phyloP scores from a whole-genome alignment of 345 rosid species.

The Nasturtium officinale region DNA sequence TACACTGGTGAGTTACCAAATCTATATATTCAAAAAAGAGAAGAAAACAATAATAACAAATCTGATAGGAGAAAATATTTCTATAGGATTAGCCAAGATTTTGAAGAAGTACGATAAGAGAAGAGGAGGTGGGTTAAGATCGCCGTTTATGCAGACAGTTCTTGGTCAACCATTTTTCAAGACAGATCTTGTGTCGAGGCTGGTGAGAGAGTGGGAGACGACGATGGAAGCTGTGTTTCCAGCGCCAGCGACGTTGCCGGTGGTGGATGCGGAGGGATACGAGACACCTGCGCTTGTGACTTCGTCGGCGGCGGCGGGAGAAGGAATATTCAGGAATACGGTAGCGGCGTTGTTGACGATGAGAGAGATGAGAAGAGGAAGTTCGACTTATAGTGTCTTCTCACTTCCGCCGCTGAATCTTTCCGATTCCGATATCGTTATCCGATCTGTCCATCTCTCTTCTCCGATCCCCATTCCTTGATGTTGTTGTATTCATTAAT shows the following conservation, averaged over 20 bases:
- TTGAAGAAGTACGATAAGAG: slow-evolving; percentile 89
- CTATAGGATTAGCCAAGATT: slow-evolving; percentile 72
- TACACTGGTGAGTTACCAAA: slow-evolving; percentile 66
- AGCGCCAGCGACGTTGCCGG: slow-evolving; percentile 19
- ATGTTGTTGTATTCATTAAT: neutral
- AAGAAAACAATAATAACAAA: too few relatives aligned
- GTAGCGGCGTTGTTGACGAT: slow-evolving; percentile 72
- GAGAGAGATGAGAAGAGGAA: slow-evolving; percentile 79
- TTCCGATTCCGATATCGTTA: slow-evolving; percentile 55
- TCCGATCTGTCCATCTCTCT: slow-evolving; percentile 47
- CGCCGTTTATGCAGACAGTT: slow-evolving; percentile 71
- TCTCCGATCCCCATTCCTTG: slow-evolving; percentile 64
- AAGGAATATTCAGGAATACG: slow-evolving; percentile 73
- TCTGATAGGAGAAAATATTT: neutral
- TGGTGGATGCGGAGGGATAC: slow-evolving; percentile 19
- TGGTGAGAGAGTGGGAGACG: slow-evolving; percentile 73
- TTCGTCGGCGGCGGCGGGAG: slow-evolving; percentile 49
- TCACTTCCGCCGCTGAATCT: slow-evolving; percentile 81
- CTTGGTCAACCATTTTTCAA: slow-evolving; percentile 74
- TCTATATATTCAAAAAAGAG: neutral
- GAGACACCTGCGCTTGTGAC: slow-evolving; percentile 32
- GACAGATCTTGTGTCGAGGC: slow-evolving; percentile 72
- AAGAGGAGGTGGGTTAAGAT: slow-evolving; percentile 60
- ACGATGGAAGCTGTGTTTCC: slow-evolving; percentile 65
- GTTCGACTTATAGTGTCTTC: slow-evolving; percentile 67